Conservation (phyloP, 768 basidiomycete species). For the Russula sp. region DNA sequence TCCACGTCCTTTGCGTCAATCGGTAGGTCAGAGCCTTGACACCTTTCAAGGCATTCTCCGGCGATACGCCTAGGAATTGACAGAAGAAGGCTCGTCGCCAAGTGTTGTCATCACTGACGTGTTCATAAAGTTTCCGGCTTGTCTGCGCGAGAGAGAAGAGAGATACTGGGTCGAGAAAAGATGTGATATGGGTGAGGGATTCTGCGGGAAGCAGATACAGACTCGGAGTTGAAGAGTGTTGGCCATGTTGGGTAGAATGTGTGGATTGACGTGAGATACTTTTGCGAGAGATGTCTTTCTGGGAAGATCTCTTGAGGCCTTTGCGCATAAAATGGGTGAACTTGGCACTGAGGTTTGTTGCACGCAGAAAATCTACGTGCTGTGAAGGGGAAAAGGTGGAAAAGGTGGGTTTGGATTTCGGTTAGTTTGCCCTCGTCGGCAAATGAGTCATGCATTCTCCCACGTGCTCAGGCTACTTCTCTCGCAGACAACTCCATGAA, state of each 20-base stretch:
- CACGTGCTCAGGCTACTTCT: background rate
- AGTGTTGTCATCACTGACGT: constrained; percentile 74
- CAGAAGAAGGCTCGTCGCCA: constrained; percentile 74
- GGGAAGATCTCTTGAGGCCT: constrained; percentile 46
- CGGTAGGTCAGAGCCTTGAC: constrained; percentile 50
- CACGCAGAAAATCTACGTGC: constrained; percentile 25
- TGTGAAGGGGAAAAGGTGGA: background rate
- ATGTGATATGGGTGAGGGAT: constrained; percentile 72
- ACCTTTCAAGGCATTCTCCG: constrained; percentile 53
- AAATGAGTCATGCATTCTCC: background rate
- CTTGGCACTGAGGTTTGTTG: background rate
- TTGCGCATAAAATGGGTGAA: constrained; percentile 61
- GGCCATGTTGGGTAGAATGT: constrained; percentile 39
- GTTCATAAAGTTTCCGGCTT: constrained; percentile 51
- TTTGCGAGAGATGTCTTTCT: constrained; percentile 39
- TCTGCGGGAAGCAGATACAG: constrained; percentile 55
- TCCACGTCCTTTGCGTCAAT: constrained; percentile 61
- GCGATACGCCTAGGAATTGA: constrained; percentile 63
- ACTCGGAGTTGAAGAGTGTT: constrained; percentile 11
- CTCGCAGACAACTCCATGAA: constrained; percentile 37
- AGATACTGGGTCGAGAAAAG: constrained; percentile 62
- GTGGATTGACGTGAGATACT: constrained; percentile 34
- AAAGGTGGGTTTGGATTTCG: background rate
- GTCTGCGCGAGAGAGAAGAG: constrained; percentile 58
- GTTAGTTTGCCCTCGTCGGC: background rate